These are phyloP conservation scores for Setaria italica DNA, from an alignment of 202 grass and related monocot species.

Conservation along the genomic window DNA sequence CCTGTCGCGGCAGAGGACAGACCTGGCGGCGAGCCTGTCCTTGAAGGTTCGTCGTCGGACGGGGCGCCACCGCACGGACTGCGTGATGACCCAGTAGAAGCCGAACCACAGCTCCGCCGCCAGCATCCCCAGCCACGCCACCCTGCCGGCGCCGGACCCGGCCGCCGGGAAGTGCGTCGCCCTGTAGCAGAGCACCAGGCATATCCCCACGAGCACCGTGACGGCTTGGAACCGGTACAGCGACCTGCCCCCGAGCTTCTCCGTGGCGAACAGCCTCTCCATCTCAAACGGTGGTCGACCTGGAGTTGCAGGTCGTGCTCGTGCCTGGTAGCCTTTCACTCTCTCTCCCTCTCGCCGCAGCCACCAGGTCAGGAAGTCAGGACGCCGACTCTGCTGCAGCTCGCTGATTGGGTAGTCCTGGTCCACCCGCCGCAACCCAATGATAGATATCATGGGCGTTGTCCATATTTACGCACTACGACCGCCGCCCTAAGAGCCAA, in stretches of 20 bases:
- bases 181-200: constrained; percentile 64
- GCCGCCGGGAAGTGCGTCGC: constrained; percentile 47
- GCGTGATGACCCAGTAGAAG: constrained; percentile 78
- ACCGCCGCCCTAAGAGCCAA: no score
- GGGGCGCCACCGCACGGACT: constrained; percentile 77
- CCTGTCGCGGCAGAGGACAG: no score
- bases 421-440: no score
- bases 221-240: constrained; percentile 54
- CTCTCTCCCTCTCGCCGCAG: no score
- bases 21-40: constrained; percentile 65
- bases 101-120: constrained; percentile 71
- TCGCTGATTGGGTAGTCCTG: no score
- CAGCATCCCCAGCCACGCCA: constrained; percentile 73
- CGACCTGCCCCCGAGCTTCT: constrained; percentile 40
- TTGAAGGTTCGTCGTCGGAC: constrained; percentile 56
- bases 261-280: background rate
- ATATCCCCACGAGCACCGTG: constrained; percentile 53
- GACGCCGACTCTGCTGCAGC: no score
- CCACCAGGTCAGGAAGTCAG: no score
- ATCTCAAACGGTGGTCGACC: no score
- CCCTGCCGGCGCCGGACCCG: constrained; percentile 19
- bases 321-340: no score
- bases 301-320: no score
- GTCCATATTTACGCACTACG: no score
- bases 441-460: no score